Conservation (phyloP, 2,329 filamentous ascomycete genomes). For the Trichoderma asperellum region DNA sequence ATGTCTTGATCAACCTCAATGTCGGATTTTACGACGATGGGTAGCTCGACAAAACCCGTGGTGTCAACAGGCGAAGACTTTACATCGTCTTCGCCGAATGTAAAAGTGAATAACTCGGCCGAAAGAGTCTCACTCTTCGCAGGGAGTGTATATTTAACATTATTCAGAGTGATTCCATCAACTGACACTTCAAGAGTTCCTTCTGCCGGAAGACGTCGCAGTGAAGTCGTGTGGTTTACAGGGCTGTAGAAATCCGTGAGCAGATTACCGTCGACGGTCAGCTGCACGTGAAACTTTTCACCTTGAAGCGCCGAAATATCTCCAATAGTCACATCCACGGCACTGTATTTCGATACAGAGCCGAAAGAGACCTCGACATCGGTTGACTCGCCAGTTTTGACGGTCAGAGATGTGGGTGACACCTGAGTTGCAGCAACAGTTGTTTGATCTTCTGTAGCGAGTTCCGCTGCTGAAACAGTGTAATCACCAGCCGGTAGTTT, state of each 20-base stretch:
- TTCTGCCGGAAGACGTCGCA: constrained; percentile 9
- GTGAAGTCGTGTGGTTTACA: not conserved
- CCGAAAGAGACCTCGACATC: not conserved
- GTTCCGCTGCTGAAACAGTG: too few species aligned
- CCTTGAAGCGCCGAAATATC: not conserved
- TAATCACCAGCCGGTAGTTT: too few species aligned
- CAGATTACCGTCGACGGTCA: not conserved
- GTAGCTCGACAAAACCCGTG: too few species aligned
- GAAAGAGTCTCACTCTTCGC: too few species aligned
- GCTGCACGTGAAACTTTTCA: constrained; percentile 1
- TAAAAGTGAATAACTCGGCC: too few species aligned
- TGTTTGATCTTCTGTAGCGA: too few species aligned
- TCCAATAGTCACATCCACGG: constrained; percentile 20
- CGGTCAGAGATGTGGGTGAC: too few species aligned
- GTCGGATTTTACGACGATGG: too few species aligned
- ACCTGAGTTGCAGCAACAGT: too few species aligned
- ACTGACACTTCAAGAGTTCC: not conserved
- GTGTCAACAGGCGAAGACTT: too few species aligned
- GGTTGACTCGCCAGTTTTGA: too few species aligned
- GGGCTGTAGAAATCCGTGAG: constrained; percentile 10
- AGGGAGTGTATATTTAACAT: not conserved
- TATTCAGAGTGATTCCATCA: not conserved
- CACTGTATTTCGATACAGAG: not conserved
- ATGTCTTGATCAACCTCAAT: not conserved
- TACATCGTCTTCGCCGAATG: too few species aligned